These are phyloP conservation scores for Kazachstania kunashirensis DNA, from an alignment of 805 yeast genomes.

Conservation along the genomic window DNA sequence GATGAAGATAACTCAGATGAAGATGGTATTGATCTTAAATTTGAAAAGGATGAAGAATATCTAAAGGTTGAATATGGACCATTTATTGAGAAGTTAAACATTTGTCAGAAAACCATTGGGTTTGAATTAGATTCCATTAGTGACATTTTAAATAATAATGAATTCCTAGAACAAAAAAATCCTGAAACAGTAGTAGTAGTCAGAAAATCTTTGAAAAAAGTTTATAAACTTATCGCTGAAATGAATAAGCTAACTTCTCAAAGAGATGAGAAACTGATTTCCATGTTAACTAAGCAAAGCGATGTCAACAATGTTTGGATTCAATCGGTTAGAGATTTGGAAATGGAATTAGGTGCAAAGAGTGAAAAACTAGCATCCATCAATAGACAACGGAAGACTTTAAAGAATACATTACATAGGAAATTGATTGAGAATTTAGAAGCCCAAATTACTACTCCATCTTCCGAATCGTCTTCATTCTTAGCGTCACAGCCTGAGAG, in stretches of 20 bases:
- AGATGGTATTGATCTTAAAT: constrained; percentile 17
- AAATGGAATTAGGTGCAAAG: constrained; percentile 52
- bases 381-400: constrained; percentile 50
- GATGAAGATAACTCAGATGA: constrained; percentile 15
- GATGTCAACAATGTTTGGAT: constrained; percentile 72
- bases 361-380: constrained; percentile 51
- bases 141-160: constrained; percentile 32
- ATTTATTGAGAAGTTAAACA: constrained; percentile 37
- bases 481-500: background rate
- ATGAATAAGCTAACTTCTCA: constrained; percentile 26
- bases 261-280: constrained; percentile 36
- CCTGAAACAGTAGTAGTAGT: constrained; percentile 21
- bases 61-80: constrained; percentile 33
- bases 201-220: constrained; percentile 21
- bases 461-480: constrained; percentile 1
- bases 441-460: constrained; percentile 15
- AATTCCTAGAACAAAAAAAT: constrained; percentile 7
- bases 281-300: constrained; percentile 49
- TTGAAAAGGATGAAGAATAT: constrained; percentile 24
- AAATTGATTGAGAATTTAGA: constrained; percentile 26
- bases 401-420: constrained; percentile 42
- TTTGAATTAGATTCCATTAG: constrained; percentile 40
- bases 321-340: constrained; percentile 58
- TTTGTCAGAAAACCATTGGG: constrained; percentile 38
- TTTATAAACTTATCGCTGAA: constrained; percentile 19